phyloP scores from a whole-genome alignment of 2,329 filamentous ascomycete species.

The Curvularia sp. region DNA sequence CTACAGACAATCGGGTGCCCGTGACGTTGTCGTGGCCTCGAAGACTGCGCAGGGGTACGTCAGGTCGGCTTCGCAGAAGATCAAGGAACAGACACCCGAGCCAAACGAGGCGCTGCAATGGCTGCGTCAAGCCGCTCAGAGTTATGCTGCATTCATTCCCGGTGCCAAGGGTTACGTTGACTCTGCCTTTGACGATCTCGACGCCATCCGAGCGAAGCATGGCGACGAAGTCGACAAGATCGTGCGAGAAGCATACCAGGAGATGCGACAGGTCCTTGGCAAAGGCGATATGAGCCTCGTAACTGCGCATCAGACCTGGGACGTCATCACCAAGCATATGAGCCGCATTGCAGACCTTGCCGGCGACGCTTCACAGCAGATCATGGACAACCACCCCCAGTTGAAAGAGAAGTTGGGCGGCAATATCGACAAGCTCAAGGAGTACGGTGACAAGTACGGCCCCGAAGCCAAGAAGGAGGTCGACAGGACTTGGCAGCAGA shows the following conservation, averaged over 20 bases:
- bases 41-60: constrained; percentile 68
- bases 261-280: constrained; percentile 69
- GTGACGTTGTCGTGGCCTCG: constrained; percentile 57
- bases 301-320: constrained; percentile 67
- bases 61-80: constrained; percentile 65
- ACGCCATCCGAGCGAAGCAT: constrained; percentile 71
- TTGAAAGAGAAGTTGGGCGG: constrained; percentile 75
- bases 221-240: constrained; percentile 74
- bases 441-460: constrained; percentile 72
- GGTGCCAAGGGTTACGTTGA: constrained; percentile 74
- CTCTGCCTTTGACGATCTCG: constrained; percentile 72
- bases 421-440: constrained; percentile 71
- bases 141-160: constrained; percentile 75
- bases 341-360: constrained; percentile 67
- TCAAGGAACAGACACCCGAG: constrained; percentile 68
- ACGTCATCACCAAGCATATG: constrained; percentile 68
- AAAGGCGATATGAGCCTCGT: constrained; percentile 68
- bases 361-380: constrained; percentile 67
- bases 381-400: constrained; percentile 76
- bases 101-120: constrained; percentile 71
- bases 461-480: constrained; percentile 80
- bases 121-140: constrained; percentile 70
- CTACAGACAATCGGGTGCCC: constrained; percentile 63
- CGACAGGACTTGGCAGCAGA: constrained; percentile 73
- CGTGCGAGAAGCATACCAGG: constrained; percentile 70